Base-by-base conservation (phyloP, 345 rosid species). In the Gossypium arboreum region DNA sequence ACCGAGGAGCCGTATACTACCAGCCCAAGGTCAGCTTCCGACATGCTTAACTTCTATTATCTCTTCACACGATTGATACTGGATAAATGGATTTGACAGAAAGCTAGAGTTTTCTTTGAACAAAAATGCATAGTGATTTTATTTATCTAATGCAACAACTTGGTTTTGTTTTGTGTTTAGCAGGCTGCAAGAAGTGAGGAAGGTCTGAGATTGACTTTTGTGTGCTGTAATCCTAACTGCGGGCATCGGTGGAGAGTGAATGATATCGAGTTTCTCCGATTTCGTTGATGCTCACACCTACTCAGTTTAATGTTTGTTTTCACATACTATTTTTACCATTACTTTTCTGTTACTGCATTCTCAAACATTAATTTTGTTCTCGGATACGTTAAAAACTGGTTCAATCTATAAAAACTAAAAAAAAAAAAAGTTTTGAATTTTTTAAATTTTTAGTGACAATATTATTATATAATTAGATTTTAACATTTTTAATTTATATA, bases 141-240 rank as follows among this genome's bases (percentile, higher is more conserved):
- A 29, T 29, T 3, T 3, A 29, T 29, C 72, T 24, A 12, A 48
- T 47, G n/a, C 4, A 22, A 22, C 39, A 67, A 20, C 1, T 5
- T 54, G 9, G 8, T 56, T 56, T 18, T 10, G 5, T 20, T 65
- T 12, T 13, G 4, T 55, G 20, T 18, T 55, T 85, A 90, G 89
- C 88, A 90, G 39, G 81, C 97, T 77, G 83, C 95, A 50, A 85
- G 97, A 82, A 94, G 97, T 12, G 97, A 92, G 84, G 98, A 91
- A 78, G 94, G 94, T 57, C 88, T 89, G 97, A 88, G 94, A 0
- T 79, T 94, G 75, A 91, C 88, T 80, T 91, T 88, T 54, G 97
- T 94, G 48, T 92, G 97, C 84, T 92, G 94, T 81, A 92, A 89
- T 79, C 89, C 90, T 0, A 89, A 79, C 43, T 94, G 97, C 54